Percentiles rank a stretch among this genome's conserved stretches.
Evolutionary conservation across 192 early-diverging fungal genomes (phyloP).

Genomic region (Thamnidium elegans): DNA sequence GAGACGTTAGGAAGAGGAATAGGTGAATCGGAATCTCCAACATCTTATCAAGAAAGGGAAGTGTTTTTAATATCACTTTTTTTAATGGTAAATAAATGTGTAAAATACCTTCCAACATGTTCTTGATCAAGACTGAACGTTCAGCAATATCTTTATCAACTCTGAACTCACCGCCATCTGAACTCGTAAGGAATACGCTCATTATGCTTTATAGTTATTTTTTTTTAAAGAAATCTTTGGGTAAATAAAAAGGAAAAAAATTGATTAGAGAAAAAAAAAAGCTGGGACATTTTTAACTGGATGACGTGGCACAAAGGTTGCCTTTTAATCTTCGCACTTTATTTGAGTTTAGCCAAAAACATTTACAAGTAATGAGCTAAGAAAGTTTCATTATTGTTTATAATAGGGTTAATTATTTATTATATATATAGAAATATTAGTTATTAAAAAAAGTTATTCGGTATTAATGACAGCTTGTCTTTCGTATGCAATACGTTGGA

Average conservation of each 20-base stretch:
- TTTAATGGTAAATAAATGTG: background rate
- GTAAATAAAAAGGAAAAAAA: background rate
- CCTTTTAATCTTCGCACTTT: no score
- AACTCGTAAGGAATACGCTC: constrained; percentile 54
- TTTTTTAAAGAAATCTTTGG: background rate
- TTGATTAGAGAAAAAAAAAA: background rate
- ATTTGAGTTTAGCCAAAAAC: no score
- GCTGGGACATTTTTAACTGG: no score
- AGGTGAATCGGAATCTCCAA: constrained; percentile 61
- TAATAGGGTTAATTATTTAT: no score
- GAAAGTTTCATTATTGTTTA: no score
- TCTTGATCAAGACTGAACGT: constrained; percentile 75
- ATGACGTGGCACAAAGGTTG: no score
- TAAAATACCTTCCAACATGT: constrained; percentile 65
- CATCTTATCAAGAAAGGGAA: constrained; percentile 34
- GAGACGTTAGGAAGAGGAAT: constrained; percentile 83
- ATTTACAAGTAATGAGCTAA: no score
- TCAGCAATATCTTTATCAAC: constrained; percentile 67
- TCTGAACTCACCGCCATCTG: constrained; percentile 59
- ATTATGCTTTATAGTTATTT: background rate
- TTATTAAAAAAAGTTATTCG: no score
- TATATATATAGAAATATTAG: no score
- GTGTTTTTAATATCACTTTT: background rate
- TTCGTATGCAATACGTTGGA: constrained; percentile 46
- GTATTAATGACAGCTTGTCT: constrained; percentile 8